These are phyloP conservation scores for Xylariaceae sp. DNA, from an alignment of 2,329 filamentous ascomycete species.

Conservation along the genomic window DNA sequence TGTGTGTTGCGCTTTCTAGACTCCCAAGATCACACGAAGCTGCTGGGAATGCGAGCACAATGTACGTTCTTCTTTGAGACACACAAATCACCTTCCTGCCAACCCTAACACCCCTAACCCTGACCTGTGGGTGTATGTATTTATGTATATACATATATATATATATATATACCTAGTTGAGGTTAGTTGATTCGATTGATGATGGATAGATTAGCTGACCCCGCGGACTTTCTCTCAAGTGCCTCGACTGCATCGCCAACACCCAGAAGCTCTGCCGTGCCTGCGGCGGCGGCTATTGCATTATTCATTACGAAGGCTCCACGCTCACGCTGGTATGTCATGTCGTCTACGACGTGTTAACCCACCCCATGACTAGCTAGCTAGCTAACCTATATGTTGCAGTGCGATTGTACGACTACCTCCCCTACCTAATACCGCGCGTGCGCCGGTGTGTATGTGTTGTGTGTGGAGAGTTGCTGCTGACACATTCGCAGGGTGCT, in stretches of 20 bases:
- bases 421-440: background rate
- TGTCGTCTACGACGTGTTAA: no score
- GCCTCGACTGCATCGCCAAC: slow-evolving; percentile 70
- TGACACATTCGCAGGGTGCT: slow-evolving; percentile 40
- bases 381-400: slow-evolving; percentile 35
- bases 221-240: no score
- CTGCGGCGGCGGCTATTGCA: slow-evolving; percentile 81
- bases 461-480: slow-evolving; percentile 1
- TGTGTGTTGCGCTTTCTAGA: slow-evolving; percentile 28
- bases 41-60: slow-evolving; percentile 89
- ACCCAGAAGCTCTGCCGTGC: slow-evolving; percentile 72
- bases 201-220: slow-evolving; percentile 8
- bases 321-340: slow-evolving; percentile 61
- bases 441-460: no score
- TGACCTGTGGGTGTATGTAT: no score
- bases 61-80: slow-evolving; percentile 58
- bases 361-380: no score
- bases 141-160: no score
- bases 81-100: background rate
- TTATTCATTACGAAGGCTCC: slow-evolving; percentile 80
- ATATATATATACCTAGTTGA: no score
- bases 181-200: no score
- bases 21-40: slow-evolving; percentile 62
- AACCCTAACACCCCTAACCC: no score
- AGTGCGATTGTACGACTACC: slow-evolving; percentile 51